These are phyloP conservation scores for Chlamydomonas asymmetrica DNA, from an alignment of 139 green algal species.

Conservation along the genomic window DNA sequence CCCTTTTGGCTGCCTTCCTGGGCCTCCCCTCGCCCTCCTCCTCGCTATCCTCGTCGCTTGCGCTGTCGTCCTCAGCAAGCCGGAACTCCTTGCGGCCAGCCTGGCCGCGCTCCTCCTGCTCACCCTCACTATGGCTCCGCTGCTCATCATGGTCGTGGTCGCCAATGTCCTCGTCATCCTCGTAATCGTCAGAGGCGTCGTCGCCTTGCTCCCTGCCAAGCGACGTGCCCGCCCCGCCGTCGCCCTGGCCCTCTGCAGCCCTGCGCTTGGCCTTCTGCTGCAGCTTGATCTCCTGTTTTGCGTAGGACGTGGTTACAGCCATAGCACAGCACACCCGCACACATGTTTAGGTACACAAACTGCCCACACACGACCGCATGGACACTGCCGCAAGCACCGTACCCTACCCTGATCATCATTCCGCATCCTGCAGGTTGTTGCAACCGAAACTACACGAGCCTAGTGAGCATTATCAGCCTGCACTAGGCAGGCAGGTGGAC, in stretches of 20 bases:
- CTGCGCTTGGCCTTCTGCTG: constrained; percentile 32
- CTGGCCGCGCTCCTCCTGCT: background rate
- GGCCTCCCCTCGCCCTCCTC: constrained; percentile 3
- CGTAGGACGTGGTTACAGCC: background rate
- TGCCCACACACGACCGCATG: background rate
- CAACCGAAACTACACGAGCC: background rate
- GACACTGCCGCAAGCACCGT: background rate
- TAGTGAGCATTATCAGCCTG: background rate
- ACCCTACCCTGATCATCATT: background rate
- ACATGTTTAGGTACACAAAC: background rate
- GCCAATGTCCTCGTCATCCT: background rate
- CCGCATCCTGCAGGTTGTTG: background rate
- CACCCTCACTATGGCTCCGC: background rate
- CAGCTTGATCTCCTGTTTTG: constrained; percentile 43
- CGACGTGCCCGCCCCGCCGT: background rate
- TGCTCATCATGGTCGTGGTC: constrained; percentile 18
- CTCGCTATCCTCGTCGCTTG: constrained; percentile 6
- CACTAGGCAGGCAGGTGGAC: background rate
- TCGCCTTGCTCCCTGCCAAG: background rate
- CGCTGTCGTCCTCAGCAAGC: background rate
- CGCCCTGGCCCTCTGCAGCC: constrained; percentile 10
- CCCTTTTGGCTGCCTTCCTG: background rate
- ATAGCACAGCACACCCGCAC: too few relatives aligned
- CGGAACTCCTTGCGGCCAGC: background rate
- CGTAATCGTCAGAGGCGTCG: constrained; percentile 2